Base-by-base conservation (phyloP, 345 rosid species). In the Eucalyptus urophylla region DNA sequence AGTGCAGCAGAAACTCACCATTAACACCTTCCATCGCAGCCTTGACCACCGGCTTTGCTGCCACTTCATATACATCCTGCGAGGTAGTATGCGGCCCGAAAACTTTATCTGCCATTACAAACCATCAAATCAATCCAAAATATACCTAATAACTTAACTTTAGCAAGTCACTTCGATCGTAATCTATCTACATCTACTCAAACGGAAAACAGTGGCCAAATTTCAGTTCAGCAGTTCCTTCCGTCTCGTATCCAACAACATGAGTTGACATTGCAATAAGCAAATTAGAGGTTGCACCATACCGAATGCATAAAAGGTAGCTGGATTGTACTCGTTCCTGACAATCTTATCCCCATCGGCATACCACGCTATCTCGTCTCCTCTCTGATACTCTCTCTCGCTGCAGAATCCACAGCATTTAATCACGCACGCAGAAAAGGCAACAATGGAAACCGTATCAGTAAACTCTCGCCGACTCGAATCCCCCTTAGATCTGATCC, bases 21-120 rank as follows among this genome's bases (percentile, higher is more conserved):
- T 98, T 98, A 27, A 98, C 94, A 91, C 99, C 99, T 92, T 98
- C 99, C 99, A 98, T 98, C 31, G 99, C 99, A 89, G 98, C 95
- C 93, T 95, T 96, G 60, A 98, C 99, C 22, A 98, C 99, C 24
- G 99, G 99, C 88, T 95, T 97, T 21, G 98, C 99, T 81, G 99
- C 99, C 88, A 97, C 94, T 89, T 96, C 99, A 93, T 98, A 98
- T 15, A 97, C 99, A 49, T 96, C 99, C 37, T 93, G 93, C 54
- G 99, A 94, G 87, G 88, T 85, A 8, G 99, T 93, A 90, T 95
- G 98, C 1, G 96, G 97, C 93, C 98, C 99, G 86, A 97, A 98
- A 51, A 95, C 99, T 93, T 90, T 95, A 93, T 98, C 99, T 98
- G 93, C 89, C 67, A 94, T 44, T 43, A 51, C 62, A 88, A 89